Evolutionary conservation across 1,284 basidiomycete species (phyloP).

Genomic region (Ustilago esculenta): DNA sequence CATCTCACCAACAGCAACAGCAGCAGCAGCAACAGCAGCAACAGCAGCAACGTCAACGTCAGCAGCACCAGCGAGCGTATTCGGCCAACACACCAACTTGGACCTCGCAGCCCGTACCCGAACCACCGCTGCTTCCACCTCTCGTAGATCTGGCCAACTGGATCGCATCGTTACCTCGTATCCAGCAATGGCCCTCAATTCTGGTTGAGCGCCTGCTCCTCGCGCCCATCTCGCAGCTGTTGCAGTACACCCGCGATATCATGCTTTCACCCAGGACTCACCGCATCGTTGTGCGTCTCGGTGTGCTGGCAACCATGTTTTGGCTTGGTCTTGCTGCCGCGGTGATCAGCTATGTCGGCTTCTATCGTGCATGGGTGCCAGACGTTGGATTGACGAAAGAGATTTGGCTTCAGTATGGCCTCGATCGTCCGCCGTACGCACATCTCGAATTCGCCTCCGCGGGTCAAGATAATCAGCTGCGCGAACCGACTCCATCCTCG

Average conservation of each 20-base stretch:
- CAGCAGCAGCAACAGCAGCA: constrained; percentile 27
- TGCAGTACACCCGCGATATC: constrained; percentile 39
- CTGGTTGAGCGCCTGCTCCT: constrained; percentile 36
- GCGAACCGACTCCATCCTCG: constrained; percentile 33
- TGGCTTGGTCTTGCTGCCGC: constrained; percentile 54
- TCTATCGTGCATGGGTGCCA: constrained; percentile 65
- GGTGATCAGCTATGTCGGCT: constrained; percentile 60
- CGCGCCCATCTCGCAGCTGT: constrained; percentile 39
- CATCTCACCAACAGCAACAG: constrained; percentile 32
- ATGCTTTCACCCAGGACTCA: constrained; percentile 60
- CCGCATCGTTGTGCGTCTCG: constrained; percentile 58
- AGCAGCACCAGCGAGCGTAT: constrained; percentile 1
- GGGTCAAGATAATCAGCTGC: not conserved
- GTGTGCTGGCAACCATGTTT: constrained; percentile 57
- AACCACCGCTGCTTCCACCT: constrained; percentile 36
- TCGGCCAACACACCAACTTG: constrained; percentile 29
- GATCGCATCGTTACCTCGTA: constrained; percentile 49
- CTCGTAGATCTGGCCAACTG: constrained; percentile 39
- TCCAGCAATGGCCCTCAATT: constrained; percentile 50
- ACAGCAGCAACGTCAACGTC: constrained; percentile 14
- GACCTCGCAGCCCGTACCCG: constrained; percentile 40
- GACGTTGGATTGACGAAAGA: constrained; percentile 52
- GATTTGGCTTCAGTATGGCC: constrained; percentile 62
- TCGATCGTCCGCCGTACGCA: constrained; percentile 29
- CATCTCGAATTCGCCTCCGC: constrained; percentile 36